Evolutionary conservation across 208 protist genomes (phyloP), one percentile per base, ranked within the genome.

Genomic region (Endotrypanum monterogeii): DNA sequence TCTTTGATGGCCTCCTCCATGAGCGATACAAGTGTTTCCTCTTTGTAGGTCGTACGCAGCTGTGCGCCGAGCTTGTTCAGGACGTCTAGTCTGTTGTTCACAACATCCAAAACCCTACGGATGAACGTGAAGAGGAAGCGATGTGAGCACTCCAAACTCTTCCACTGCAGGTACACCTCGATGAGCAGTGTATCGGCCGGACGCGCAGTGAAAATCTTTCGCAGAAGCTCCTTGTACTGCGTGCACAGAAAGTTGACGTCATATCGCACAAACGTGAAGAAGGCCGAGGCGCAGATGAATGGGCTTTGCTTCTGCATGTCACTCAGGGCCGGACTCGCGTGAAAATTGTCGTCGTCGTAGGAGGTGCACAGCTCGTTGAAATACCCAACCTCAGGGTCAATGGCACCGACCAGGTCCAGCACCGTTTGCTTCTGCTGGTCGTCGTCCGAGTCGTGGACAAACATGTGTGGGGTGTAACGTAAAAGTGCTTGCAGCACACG

Each of bases 261-360:
- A 76, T 86, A 97, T 12, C 89, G 90, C 18, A 88, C 83, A 87
- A 91, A 97, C 5, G 89, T 94, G 57, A 94, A 97, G 74, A 94
- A 81, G 67, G 92, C 90, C 12, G 89, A 91, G 35, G 76, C 76
- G 37, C 60, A 67, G 23, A 85, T 74, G 5, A 52, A 60, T 6
- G 67, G 73, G 18, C 50, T 84, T 41, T 85, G 67, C 35, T 76
- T 70, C 70, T 81, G 82, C 41, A 80, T 74, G 55, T 79, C 78
- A 52, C 54, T 78, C 77, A 80, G 78, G 28, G 67, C 35, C 18
- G 78, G 65, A 12, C 66, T 79, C 28, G 73, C 63, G 74, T 82
- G 71, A 6, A 78, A 57, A 23, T 61, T 76, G 18, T 74, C 62
- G 30, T 70, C 52, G 54, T 86, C 82, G 76, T 84, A 85, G n/a